phyloP scores from a whole-genome alignment of 208 protist genomes.

The Leptomonas seymouri region DNA sequence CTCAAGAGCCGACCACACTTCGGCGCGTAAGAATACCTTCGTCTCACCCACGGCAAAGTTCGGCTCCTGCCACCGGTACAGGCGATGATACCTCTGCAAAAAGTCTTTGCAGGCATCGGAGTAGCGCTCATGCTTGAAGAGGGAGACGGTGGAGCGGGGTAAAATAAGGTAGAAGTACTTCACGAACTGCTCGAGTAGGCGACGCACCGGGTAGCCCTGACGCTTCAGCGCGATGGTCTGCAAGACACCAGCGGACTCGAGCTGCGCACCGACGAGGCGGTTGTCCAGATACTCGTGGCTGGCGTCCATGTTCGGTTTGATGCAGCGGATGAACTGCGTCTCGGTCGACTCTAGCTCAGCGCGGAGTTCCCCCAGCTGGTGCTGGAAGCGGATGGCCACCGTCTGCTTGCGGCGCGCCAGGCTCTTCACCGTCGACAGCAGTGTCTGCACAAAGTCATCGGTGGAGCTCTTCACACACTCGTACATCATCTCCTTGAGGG shows the following conservation, averaged over 20 bases:
- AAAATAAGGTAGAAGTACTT: slow-evolving; percentile 84
- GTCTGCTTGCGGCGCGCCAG: slow-evolving; percentile 70
- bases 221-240: slow-evolving; percentile 92
- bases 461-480: slow-evolving; percentile 46
- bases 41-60: slow-evolving; percentile 86
- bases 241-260: slow-evolving; percentile 90
- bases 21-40: slow-evolving; percentile 88
- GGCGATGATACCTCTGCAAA: slow-evolving; percentile 58
- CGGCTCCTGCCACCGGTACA: slow-evolving; percentile 65
- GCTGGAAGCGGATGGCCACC: slow-evolving; percentile 82
- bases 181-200: slow-evolving; percentile 76
- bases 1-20: slow-evolving; percentile 86
- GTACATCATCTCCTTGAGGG: slow-evolving; percentile 86
- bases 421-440: slow-evolving; percentile 53
- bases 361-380: slow-evolving; percentile 77
- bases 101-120: slow-evolving; percentile 48
- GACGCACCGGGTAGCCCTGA: slow-evolving; percentile 89
- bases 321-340: slow-evolving; percentile 95
- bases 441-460: slow-evolving; percentile 63
- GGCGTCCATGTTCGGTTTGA: slow-evolving; percentile 91
- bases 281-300: slow-evolving; percentile 71
- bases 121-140: slow-evolving; percentile 52
- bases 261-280: slow-evolving; percentile 80
- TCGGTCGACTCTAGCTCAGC: slow-evolving; percentile 82
- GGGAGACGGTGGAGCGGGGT: slow-evolving; percentile 32